phyloP scores from a whole-genome alignment of 2,329 filamentous ascomycete genomes.

The Parascedosporium putredinis region DNA sequence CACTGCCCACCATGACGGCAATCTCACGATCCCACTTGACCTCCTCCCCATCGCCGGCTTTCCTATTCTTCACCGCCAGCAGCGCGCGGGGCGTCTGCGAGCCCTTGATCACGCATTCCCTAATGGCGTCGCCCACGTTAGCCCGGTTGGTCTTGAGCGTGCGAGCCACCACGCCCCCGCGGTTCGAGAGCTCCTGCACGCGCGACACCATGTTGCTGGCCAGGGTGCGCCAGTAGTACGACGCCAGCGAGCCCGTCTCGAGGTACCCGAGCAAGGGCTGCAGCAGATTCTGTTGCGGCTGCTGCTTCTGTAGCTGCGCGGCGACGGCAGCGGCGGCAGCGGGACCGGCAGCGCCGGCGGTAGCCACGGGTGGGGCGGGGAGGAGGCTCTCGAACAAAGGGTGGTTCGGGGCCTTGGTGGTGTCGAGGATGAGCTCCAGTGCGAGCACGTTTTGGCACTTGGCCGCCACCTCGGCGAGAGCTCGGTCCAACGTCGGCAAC shows the following conservation, averaged over 20 bases:
- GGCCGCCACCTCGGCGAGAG: conserved; percentile 69
- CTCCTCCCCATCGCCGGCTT: conserved; percentile 29
- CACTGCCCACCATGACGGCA: conserved; percentile 85
- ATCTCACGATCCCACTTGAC: conserved; percentile 78
- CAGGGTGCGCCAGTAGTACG: conserved; percentile 88
- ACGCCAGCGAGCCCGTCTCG: conserved; percentile 77
- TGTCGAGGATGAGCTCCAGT: conserved; percentile 65
- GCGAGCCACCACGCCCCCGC: conserved; percentile 74
- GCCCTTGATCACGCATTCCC: conserved; percentile 73
- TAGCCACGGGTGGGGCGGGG: conserved; percentile 16
- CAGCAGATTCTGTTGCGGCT: conserved; percentile 44
- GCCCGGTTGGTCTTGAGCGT: conserved; percentile 69
- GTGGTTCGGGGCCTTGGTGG: conserved; percentile 57
- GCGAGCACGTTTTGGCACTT: conserved; percentile 89
- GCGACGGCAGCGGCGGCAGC: conserved; percentile 8
- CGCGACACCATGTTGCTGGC: conserved; percentile 65
- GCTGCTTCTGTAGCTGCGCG: conserved; percentile 17
- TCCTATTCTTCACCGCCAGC: conserved; percentile 10
- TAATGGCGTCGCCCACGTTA: conserved; percentile 63
- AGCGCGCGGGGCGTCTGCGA: conserved; percentile 55
- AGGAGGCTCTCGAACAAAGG: conserved; percentile 52
- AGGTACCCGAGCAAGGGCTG: conserved; percentile 64
- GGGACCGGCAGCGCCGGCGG: conserved; percentile 8
- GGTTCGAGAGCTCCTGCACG: conserved; percentile 73
- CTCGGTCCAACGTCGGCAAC: conserved; percentile 71